Evolutionary conservation across 176 grass and related monocot species (phyloP), one percentile per base, ranked within the genome.

Genomic region (Tuctoria greenei): DNA sequence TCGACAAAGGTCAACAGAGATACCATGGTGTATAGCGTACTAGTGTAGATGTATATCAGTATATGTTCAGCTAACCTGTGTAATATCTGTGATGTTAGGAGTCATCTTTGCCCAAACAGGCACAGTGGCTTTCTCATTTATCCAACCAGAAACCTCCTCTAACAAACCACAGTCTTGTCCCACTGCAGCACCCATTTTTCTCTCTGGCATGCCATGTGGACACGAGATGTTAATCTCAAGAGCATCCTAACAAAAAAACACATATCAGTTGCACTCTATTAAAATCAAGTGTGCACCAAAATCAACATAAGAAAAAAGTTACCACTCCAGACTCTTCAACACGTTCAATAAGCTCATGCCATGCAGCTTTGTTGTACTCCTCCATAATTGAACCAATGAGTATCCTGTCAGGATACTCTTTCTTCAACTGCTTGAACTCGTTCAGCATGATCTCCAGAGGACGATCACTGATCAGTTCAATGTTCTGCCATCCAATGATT

Each of bases 71-170:
- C 80, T 61, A 62, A 93, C 95, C 92, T 95, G 55, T 70, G 91
- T 86, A 88, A 95, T 99, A 74, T 99, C 91, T 70, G 95, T 95
- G 65, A 99, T 99, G 56, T 99, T 99, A 38, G 95, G 95, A 66
- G 89, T 99, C 95, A 99, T 99, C 80, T 99, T 99, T 70, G 91
- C 89, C 95, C 95, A 99, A 73, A 99, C 95, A 82, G 95, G 95
- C 50, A 95, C 88, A 27, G 95, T 99, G 20, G 89, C 95, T 70
- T 99, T 99, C 73, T 99, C 91, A 92, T 99, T 98, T 77, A 99
- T 92, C 91, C 91, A 95, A 31, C 87, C 95, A 71, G 89, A 99
- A 76, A 90, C 85, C 82, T 92, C 92, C 50, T 95, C 91, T 66
- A 95, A 66, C 79, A 99, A 86, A 35, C 38, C 89, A 67, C 89